A percentile compares a stretch with the other conserved stretches of the same genome.
Evolutionary conservation across 176 grass and related monocot genomes (phyloP).

Genomic region (Aegilops sharonensis): DNA sequence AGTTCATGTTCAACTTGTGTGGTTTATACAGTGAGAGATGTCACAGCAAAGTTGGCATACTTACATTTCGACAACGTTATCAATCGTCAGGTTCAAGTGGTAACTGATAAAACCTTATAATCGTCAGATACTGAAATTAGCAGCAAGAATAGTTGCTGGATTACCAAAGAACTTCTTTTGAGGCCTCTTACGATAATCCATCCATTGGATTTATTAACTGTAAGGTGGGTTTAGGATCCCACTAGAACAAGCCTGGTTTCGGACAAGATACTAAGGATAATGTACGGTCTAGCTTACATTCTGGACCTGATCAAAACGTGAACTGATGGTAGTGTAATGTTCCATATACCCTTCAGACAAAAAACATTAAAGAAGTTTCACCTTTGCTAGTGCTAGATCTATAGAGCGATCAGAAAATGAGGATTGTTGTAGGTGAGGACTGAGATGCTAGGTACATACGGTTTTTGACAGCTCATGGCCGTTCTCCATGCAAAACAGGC

Average conservation of each 20-base stretch:
- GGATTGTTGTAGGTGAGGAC: neutral
- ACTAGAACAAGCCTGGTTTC: neutral
- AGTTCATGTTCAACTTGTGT: neutral
- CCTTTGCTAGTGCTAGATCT: neutral
- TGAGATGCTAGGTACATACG: constrained; percentile 43
- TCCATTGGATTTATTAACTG: constrained; percentile 13
- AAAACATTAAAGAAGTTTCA: neutral
- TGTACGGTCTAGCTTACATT: neutral
- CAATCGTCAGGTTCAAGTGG: neutral
- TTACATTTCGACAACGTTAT: neutral
- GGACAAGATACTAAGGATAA: neutral
- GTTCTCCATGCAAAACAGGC: constrained; percentile 86
- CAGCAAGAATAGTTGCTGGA: neutral
- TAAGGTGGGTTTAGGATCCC: neutral
- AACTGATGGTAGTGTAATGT: neutral
- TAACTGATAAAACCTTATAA: neutral
- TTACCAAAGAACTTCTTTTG: neutral
- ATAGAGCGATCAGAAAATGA: constrained; percentile 5
- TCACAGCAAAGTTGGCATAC: neutral
- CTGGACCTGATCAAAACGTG: neutral
- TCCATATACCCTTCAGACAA: neutral
- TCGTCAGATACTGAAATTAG: neutral
- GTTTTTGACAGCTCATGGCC: constrained; percentile 97
- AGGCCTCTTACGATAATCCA: neutral
- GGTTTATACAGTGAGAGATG: neutral